phyloP scores from a whole-genome alignment of 805 yeast genomes.

The Yarrowia sp. region DNA sequence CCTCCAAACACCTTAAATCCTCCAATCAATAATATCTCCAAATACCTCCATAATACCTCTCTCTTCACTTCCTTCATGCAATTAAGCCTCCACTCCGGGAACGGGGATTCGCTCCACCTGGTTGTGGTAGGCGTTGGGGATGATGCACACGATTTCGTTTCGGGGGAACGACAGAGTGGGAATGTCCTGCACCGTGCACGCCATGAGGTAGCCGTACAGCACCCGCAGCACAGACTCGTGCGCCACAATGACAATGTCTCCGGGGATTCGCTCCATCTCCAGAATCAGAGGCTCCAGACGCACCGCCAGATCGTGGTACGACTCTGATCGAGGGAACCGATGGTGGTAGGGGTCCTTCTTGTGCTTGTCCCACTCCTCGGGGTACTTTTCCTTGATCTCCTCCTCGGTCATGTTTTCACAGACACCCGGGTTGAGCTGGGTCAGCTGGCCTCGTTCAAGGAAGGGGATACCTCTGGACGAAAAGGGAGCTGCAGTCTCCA shows the following conservation, averaged over 20 bases:
- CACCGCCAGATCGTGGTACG: conserved; percentile 94
- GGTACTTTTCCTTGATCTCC: conserved; percentile 66
- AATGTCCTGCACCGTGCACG: conserved; percentile 84
- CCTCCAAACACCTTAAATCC: no score
- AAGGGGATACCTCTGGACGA: conserved; percentile 64
- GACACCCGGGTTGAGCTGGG: conserved; percentile 88
- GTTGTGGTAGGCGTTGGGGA: conserved; percentile 75
- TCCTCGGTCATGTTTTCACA: conserved; percentile 71
- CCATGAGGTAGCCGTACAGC: conserved; percentile 93
- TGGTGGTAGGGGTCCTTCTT: conserved; percentile 87
- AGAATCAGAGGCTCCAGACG: conserved; percentile 90
- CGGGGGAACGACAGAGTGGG: conserved; percentile 80
- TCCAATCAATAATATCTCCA: no score
- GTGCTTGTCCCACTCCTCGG: conserved; percentile 72
- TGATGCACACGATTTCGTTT: conserved; percentile 83
- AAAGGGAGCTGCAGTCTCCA: conserved; percentile 77
- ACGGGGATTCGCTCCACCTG: conserved; percentile 45
- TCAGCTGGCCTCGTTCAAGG: conserved; percentile 79
- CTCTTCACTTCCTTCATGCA: background rate
- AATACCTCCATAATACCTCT: background rate
- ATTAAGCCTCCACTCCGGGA: conserved; percentile 43
- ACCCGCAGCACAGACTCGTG: conserved; percentile 91
- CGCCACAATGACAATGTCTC: conserved; percentile 87
- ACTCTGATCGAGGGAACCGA: conserved; percentile 89
- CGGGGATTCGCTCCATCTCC: conserved; percentile 86